Percentiles rank a stretch among this genome's conserved stretches.
These are phyloP conservation scores for Aureobasidium musti DNA, from an alignment of 2,329 filamentous ascomycete species.

Conservation along the genomic window DNA sequence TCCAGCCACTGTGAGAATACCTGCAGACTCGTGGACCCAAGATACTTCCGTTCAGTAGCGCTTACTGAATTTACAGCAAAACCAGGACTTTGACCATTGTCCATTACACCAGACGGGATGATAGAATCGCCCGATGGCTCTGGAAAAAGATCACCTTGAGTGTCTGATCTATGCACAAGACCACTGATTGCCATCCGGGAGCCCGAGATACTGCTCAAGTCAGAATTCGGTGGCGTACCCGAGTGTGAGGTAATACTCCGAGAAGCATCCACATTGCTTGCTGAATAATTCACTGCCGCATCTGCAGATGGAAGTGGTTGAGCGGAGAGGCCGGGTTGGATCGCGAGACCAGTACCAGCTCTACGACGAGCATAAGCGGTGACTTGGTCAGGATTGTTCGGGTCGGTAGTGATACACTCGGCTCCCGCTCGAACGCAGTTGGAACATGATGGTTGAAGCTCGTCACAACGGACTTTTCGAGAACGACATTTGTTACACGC, in stretches of 20 bases:
- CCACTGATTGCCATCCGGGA: background rate
- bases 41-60: slow-evolving; percentile 26
- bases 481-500: slow-evolving; percentile 32
- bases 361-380: slow-evolving; percentile 4
- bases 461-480: slow-evolving; percentile 32
- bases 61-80: slow-evolving; percentile 18
- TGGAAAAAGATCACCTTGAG: background rate
- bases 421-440: slow-evolving; percentile 24
- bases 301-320: background rate
- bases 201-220: background rate
- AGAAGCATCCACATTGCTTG: background rate
- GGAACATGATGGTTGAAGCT: slow-evolving; percentile 31
- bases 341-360: background rate
- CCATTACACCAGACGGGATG: background rate
- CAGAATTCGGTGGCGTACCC: background rate
- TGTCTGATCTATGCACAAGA: background rate
- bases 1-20: slow-evolving; percentile 32
- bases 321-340: background rate
- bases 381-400: slow-evolving; percentile 14
- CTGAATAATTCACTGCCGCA: background rate
- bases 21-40: slow-evolving; percentile 31
- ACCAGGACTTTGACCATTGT: background rate
- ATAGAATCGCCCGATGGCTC: background rate
- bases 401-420: slow-evolving; percentile 30
- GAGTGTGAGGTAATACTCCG: background rate